Evolutionary conservation across 495 filamentous ascomycete genomes (phyloP), one percentile per base, ranked within the genome.

Genomic region (Neohortaea acidophila): DNA sequence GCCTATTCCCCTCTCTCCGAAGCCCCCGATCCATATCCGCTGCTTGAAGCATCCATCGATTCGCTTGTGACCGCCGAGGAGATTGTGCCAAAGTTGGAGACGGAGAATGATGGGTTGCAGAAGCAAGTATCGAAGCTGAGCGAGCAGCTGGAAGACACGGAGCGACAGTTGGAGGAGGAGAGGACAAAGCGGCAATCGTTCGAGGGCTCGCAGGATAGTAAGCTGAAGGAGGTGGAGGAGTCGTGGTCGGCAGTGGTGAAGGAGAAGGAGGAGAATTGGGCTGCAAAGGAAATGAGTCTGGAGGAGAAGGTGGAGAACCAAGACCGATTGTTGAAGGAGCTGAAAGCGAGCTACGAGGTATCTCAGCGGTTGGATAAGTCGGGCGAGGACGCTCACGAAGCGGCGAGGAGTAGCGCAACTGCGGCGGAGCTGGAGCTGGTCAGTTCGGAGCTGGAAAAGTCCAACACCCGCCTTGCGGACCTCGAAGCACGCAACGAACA

Each of bases 261-360:
- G 22, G 89, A 99, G 65, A 94, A 94, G 61, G 75, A 83, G 44
- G 83, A 86, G 53, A 96, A 96, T 53, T 96, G 89, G 89, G 73
- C 79, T 41, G 80, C 86, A 21, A 96, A 93, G 56, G 89, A 99
- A 65, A 81, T 79, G 57, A 79, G 70, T 27, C 61, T 94, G 27
- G 84, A 89, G 51, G 87, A 94, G 47, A 94, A 94, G 56, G 65
- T 92, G 15, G 89, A 93, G 54, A 87, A 79, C 48, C 89, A 96
- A 53, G 89, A 99, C 21, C 75, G 84, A 5, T 61, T 96, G 27
- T 58, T 99, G 34, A 94, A 82, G 54, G 89, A 96, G 51, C 69
- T 96, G 45, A 96, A 94, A 62, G 89, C 89, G 15, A 94, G 76
- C 58, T 94, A 94, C 52, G 89, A 99, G 55, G 91, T 99, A 29